Base-by-base conservation (phyloP, 768 basidiomycete genomes). In the Lanmaoa pseudosensibilis region DNA sequence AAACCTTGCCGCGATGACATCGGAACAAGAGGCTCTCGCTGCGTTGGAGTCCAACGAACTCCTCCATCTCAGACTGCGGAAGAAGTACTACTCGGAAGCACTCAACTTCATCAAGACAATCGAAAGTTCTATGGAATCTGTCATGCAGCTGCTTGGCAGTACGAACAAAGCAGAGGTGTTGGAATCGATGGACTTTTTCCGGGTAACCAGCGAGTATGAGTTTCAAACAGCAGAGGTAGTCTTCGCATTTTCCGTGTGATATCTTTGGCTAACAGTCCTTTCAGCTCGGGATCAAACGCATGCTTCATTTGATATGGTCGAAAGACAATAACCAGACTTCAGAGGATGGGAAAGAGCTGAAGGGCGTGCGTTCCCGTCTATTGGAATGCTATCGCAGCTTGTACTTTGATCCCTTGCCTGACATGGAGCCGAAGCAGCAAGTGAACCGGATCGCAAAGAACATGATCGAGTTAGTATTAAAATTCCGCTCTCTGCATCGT, bases 301-400 rank as follows among this genome's bases (percentile, higher is more conserved):
- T 98, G 96, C 70, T 99, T 15, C 97, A 98, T 70, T 78, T 99
- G 25, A 92, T 99, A 63, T 98, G 97, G 97, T 83, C 84, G 27
- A 98, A 98, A 69, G 96, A 99, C 66, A 93, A 93, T 66, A 88
- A 76, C 49, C 79, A 83, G 23, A 84, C 89, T n/a, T 84, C 83
- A n/a, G 85, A 86, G 61, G 86, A 87, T 47, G 84, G 83, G 23
- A 82, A 81, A 60, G 92, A 95, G 69, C 72, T 94, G 45, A 95
- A 94, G 70, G 94, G 96, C 27, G 81, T 98, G 56, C 85, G 93
- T 6, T 86, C 91, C 46, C 81, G 88, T 34, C 78, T 98, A 37
- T 78, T 99, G 59, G 96, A 98, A 65, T 90, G 87, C 65, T 99
- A 98, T 68, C 82, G 85, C 36, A 83, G 65, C 55, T 72, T 99